Percentiles rank a stretch among this genome's conserved stretches.
These are phyloP conservation scores for Rauvolfia tetraphylla DNA, from an alignment of 257 asterid species.

Conservation along the genomic window DNA sequence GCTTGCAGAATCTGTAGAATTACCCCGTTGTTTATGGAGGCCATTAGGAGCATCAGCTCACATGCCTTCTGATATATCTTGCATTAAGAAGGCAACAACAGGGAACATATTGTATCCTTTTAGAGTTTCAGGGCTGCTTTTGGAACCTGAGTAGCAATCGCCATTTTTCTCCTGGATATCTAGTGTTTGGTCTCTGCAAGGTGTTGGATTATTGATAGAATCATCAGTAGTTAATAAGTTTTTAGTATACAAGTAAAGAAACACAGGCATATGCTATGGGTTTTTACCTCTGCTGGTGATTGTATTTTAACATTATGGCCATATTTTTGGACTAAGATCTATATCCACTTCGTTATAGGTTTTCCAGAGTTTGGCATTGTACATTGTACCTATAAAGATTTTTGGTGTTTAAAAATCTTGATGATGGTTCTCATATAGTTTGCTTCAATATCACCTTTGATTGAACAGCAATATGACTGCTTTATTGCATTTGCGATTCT, in stretches of 20 bases:
- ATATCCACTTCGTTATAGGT: background rate
- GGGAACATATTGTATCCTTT: conserved; percentile 76
- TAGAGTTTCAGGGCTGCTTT: background rate
- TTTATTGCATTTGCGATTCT: conserved; percentile 12
- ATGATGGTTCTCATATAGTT: background rate
- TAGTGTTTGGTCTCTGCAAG: background rate
- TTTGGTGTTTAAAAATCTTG: background rate
- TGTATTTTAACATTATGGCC: background rate
- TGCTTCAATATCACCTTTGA: background rate
- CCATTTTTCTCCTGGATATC: background rate
- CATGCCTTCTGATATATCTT: conserved; percentile 66
- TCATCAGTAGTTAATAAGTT: background rate
- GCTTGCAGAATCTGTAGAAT: conserved; percentile 27
- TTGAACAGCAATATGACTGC: background rate
- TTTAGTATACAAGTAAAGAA: background rate
- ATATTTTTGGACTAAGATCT: background rate
- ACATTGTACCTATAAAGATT: background rate
- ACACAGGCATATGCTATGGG: background rate
- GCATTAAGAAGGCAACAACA: conserved; percentile 44
- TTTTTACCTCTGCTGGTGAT: background rate
- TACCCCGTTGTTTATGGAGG: conserved; percentile 42
- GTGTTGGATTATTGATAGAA: background rate
- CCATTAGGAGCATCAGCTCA: conserved; percentile 25
- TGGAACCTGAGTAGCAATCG: background rate
- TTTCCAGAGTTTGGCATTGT: too few species aligned